Base-by-base conservation (phyloP, 139 green algal genomes). In the Chlamydomonas schloesseri region DNA sequence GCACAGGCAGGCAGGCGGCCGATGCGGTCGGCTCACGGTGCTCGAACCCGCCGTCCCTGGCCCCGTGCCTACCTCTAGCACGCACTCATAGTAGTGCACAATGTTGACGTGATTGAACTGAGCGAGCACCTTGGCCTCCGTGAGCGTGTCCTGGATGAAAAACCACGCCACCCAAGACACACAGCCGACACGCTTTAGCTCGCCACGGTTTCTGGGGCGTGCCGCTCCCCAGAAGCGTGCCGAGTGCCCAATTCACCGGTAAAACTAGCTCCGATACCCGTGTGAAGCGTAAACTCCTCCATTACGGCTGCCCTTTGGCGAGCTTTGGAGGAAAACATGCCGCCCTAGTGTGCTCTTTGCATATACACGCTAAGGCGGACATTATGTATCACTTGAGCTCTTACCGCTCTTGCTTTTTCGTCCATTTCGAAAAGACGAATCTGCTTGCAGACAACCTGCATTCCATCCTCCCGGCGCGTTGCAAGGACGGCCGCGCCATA, bases 51-150 rank as follows among this genome's bases (percentile, higher is more conserved):
- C n/a, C n/a, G n/a, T n/a, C n/a, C n/a, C n/a, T n/a, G n/a, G n/a
- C n/a, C n/a, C 62, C 65, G n/a, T 26, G 20, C 65, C 17, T 72
- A 93, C 89, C 83, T 92, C 82, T 2, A 92, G 71, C 2, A 93
- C 29, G 62, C 82, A 91, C 34, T 93, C 92, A 57, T 92, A 78
- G 82, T 95, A 93, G 70, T 90, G 87, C n/a, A 93, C 80, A 68
- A 95, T 92, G 87, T 95, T 95, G 53, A 90, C 65, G 76, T 94
- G 91, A n/a, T 90, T 77, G 24, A 94, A 90, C 60, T 93, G 64
- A 14, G 83, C 89, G 46, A 90, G 83, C 58, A 91, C 73, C 46
- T 58, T 65, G 55, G 73, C 87, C 65, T 90, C 89, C 37, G 53
- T 76, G 3, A 91, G 72, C 23, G 89, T 82, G 20, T 84, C 73